Percentiles rank a stretch among this genome's conserved stretches.
Evolutionary conservation across 306 rosid genomes (phyloP).

Genomic region (Pueraria montana): DNA sequence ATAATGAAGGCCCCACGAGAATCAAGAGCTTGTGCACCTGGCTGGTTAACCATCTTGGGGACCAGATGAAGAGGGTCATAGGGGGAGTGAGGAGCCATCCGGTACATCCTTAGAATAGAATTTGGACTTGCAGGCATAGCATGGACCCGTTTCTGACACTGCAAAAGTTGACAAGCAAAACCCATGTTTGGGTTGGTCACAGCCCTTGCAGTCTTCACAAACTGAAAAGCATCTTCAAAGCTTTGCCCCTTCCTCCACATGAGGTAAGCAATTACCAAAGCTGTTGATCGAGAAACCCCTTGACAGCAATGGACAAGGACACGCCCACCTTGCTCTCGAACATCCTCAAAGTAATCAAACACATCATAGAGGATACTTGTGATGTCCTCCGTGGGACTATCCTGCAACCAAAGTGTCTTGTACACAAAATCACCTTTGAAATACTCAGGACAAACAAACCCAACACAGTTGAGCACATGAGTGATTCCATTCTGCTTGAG

Average conservation of each 20-base stretch:
- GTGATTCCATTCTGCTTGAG: constrained; percentile 79
- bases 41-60: constrained; percentile 73
- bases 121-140: constrained; percentile 89
- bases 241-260: constrained; percentile 96
- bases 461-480: constrained; percentile 92
- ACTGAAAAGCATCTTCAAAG: constrained; percentile 92
- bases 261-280: constrained; percentile 92
- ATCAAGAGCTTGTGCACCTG: constrained; percentile 74
- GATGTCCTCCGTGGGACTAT: constrained; percentile 90
- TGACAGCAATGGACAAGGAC: constrained; percentile 95
- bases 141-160: constrained; percentile 93
- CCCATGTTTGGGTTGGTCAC: constrained; percentile 97
- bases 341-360: constrained; percentile 97
- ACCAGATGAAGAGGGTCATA: constrained; percentile 96
- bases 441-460: constrained; percentile 94
- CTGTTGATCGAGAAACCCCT: constrained; percentile 89
- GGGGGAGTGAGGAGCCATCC: constrained; percentile 95
- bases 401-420: constrained; percentile 94
- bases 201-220: constrained; percentile 92
- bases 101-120: constrained; percentile 81
- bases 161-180: constrained; percentile 90
- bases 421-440: constrained; percentile 89
- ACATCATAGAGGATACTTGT: constrained; percentile 91
- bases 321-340: constrained; percentile 79
- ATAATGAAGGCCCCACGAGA: constrained; percentile 94